Evolutionary conservation across 371 early-diverging fungal species (phyloP).

Genomic region (Mucor sp.): DNA sequence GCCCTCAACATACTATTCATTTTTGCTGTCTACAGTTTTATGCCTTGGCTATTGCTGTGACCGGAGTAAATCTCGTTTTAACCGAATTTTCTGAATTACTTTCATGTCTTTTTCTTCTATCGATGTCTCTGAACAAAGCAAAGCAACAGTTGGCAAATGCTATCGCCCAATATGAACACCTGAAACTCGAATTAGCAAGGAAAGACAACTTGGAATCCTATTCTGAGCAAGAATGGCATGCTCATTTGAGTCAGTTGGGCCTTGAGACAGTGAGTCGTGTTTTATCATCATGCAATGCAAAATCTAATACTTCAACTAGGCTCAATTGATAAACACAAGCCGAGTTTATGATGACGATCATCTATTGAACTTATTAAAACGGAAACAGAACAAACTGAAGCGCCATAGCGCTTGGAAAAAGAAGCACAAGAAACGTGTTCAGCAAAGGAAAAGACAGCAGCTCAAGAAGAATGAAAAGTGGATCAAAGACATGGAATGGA

Average conservation of each 20-base stretch:
- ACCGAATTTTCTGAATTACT: too few relatives aligned
- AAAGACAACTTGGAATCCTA: background rate
- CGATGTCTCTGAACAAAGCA: constrained; percentile 18
- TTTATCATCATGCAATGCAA: background rate
- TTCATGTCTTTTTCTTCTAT: background rate
- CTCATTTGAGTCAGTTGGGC: constrained; percentile 11
- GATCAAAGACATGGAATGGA: constrained; percentile 20
- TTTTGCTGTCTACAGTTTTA: too few relatives aligned
- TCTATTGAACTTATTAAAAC: background rate
- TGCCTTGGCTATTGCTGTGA: too few relatives aligned
- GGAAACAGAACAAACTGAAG: constrained; percentile 17
- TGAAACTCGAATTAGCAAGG: constrained; percentile 4
- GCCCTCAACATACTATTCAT: too few relatives aligned
- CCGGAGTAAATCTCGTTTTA: too few relatives aligned
- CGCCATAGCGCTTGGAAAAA: constrained; percentile 23
- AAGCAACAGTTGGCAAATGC: constrained; percentile 21
- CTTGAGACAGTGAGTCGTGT: constrained; percentile 14
- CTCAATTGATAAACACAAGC: constrained; percentile 17
- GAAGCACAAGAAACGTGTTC: constrained; percentile 8
- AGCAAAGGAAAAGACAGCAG: background rate
- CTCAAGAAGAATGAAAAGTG: constrained; percentile 8
- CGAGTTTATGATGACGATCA: constrained; percentile 1
- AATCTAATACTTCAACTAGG: constrained; percentile 8
- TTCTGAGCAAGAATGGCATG: constrained; percentile 21
- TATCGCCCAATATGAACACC: constrained; percentile 15